Base-by-base conservation (phyloP, 208 protist genomes). In the Balamuthia mandrillaris region DNA sequence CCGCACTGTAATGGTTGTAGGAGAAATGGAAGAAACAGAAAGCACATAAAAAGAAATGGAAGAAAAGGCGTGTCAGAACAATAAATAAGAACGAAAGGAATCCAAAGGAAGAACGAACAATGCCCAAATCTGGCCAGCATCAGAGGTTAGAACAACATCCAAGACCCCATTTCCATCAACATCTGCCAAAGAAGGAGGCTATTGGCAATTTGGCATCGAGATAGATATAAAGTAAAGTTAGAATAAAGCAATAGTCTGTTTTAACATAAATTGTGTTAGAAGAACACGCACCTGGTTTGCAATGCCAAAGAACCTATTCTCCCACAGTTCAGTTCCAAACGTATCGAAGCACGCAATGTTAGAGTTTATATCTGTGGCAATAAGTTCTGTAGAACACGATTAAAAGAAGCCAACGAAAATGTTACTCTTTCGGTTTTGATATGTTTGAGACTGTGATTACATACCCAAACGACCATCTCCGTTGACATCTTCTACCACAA, bases 91-190 rank as follows among this genome's bases (percentile, higher is more conserved):
- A n/a, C n/a, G n/a, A n/a, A n/a, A n/a, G n/a, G n/a, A n/a, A n/a
- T n/a, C n/a, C n/a, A n/a, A n/a, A n/a, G n/a, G n/a, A n/a, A n/a
- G 18, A 56, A 24, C 65, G n/a, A n/a, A 86, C 29, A 96, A 86
- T 9, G 94, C 95, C 81, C 95, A 98, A 56, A 98, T 85, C 42
- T 91, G 86, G 10, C 95, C 95, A 2, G 84, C 75, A 1, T 92
- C 86, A 14, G 95, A 96, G 54, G 92, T 94, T 39, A 97, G 88
- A 47, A 96, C 89, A 0, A 97, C 77, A 86, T 97, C 94, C 12
- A 97, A 78, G 18, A 81, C 49, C 29, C 95, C 95, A 90, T 97
- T 94, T 12, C 94, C 94, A 86, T 97, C 81, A 5, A 98, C 84
- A 83, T 97, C 96, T 51, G 95, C 96, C 78, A 96, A 93, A n/a